Base-by-base conservation (phyloP, 192 early-diverging fungal genomes). In the Coemansia sp. region DNA sequence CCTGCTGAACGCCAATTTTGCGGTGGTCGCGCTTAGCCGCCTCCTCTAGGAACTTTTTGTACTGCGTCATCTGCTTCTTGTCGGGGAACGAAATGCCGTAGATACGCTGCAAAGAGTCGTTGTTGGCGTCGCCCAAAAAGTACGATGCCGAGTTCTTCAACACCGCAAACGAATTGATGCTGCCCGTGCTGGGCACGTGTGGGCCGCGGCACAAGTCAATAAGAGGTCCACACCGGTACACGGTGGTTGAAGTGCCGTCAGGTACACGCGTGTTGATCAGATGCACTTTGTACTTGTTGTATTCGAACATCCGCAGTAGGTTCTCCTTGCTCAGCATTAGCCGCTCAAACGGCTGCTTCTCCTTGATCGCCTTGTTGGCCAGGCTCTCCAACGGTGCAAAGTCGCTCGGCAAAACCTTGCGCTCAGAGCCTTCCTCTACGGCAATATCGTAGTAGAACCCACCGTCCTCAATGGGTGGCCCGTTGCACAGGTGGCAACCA, bases 51-150 rank as follows among this genome's bases (percentile, higher is more conserved):
- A 99, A 98, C 74, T 93, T 86, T 77, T 95, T 94, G 81, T 96
- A 92, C 85, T 97, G 91, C 62, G 92, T 91, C 93, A 99, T 91
- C 82, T 93, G 90, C 90, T 99, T 98, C 75, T 88, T 90, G 74
- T 99, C 98, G 14, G 98, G 98, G 91, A 99, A 99, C 62, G 96
- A 97, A 63, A 99, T 93, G 64, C 98, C 98, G 83, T 99, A 98
- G 62, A 99, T 86, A 75, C 98, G 94, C 85, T 99, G 98, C 58
- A 99, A 88, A 46, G 96, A 95, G 75, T 98, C 98, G 84, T 98
- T 98, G 66, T 93, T 94, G 64, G 95, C 89, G 74, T 98, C 93
- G 68, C 94, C 98, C 75, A 99, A 85, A 80, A 98, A 99, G 88
- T 99, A 98, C 50, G 96, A 95, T 15, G 98, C 85, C 63, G 98